phyloP scores from a whole-genome alignment of 1,284 basidiomycete species.

The Meira nashicola region DNA sequence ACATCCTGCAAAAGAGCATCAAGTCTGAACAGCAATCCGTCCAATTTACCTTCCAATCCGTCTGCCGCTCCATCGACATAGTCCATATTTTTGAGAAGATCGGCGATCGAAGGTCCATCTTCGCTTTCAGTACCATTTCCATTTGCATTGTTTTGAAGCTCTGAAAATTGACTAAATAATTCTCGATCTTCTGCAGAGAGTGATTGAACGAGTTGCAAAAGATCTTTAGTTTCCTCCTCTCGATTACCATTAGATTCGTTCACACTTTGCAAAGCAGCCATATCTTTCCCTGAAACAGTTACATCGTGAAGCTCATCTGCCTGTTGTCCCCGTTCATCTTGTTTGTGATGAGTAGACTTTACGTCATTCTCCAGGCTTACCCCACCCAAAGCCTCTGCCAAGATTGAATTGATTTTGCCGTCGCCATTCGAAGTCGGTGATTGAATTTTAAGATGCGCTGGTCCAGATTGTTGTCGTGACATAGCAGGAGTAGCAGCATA shows the following conservation, averaged over 20 bases:
- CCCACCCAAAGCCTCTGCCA: conserved; percentile 26
- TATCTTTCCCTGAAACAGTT: conserved; percentile 2
- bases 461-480: too few relatives aligned
- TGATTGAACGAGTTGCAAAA: conserved; percentile 3
- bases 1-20: conserved; percentile 15
- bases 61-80: conserved; percentile 25
- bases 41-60: conserved; percentile 27
- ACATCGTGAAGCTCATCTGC: background rate
- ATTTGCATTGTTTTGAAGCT: background rate
- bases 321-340: background rate
- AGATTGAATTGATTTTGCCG: conserved; percentile 13
- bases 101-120: conserved; percentile 11
- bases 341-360: background rate
- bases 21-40: conserved; percentile 21
- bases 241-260: background rate
- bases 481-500: too few relatives aligned
- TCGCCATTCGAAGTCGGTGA: too few relatives aligned
- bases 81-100: conserved; percentile 22
- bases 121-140: background rate
- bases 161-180: conserved; percentile 5
- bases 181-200: conserved; percentile 10
- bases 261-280: background rate
- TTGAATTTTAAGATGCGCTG: too few relatives aligned
- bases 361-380: conserved; percentile 1
- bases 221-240: conserved; percentile 1